Evolutionary conservation across 2,329 filamentous ascomycete genomes (phyloP), one percentile per base, ranked within the genome.

Genomic region (Colletotrichum sp.): DNA sequence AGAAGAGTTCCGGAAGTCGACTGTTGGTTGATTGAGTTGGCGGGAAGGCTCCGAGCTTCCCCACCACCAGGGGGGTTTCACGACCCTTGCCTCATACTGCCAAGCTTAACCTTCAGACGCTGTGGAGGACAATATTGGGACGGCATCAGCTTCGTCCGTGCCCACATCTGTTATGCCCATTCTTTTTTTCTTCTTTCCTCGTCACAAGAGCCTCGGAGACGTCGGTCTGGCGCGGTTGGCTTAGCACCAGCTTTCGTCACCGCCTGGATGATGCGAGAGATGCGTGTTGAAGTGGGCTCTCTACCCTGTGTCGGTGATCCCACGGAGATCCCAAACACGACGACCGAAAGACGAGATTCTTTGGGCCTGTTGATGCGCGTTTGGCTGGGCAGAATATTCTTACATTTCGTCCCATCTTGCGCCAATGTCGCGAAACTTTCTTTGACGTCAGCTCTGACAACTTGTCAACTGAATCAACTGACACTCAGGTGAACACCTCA

Each of bases 31-130:
- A 68, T 30, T 39, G 34, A 39, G 63, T 39, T 63, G 62, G 63
- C 69, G 73, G 69, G 59, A 68, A 67, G 22, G 68, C 63, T 72
- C 72, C 72, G 72, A 72, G 55, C n/a, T 63, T 63, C 32, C 30
- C 57, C 70, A 44, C 70, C 73, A 59, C 55, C 18, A 68, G 73
- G 64, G 39, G 73, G 64, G 74, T 76, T 76, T 76, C 74, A 76
- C 74, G 70, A 74, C 36, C 74, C 74, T 65, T 74, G 74, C 57
- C 28, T 69, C 71, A 74, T 68, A 76, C 70, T 60, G 74, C 74
- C 74, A 74, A 76, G 74, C 70, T 74, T 76, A 76, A 65, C 44
- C 48, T 76, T 62, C 70, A 69, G 70, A 76, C 74, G 65, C 32
- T 34, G 70, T 36, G 59, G 52, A 66, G 57, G 57, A 30, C 26